A percentile compares a stretch with the other conserved stretches of the same genome.
These are phyloP conservation scores for Kalanchoe fedtschenkoi DNA, from an alignment of 164 flowering plant genomes.

Conservation along the genomic window DNA sequence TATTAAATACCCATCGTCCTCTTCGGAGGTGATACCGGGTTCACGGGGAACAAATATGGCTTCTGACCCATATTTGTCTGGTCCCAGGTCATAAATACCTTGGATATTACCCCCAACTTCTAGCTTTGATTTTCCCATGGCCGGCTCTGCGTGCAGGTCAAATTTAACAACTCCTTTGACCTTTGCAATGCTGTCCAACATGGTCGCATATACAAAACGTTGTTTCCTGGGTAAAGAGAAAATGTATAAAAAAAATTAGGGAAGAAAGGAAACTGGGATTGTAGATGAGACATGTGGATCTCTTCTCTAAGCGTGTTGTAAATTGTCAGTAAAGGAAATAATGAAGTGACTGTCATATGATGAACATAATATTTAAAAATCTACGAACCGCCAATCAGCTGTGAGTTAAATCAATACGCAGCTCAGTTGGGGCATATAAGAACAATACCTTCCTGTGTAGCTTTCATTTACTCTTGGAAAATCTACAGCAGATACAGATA, in stretches of 20 bases:
- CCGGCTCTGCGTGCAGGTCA: slow-evolving; percentile 80
- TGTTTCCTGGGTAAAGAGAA: slow-evolving; percentile 50
- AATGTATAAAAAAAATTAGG: neutral
- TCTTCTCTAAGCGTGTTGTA: neutral
- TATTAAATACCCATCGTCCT: slow-evolving; percentile 95
- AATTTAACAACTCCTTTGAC: slow-evolving; percentile 76
- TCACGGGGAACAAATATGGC: slow-evolving; percentile 81
- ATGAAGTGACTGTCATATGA: neutral
- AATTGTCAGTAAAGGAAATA: neutral
- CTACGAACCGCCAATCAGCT: too few relatives aligned
- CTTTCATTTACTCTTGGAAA: slow-evolving; percentile 84
- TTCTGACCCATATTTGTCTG: slow-evolving; percentile 87
- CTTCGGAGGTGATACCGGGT: slow-evolving; percentile 62
- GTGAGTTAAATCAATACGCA: neutral
- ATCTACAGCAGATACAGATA: slow-evolving; percentile 80
- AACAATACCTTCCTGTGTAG: slow-evolving; percentile 74
- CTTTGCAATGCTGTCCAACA: slow-evolving; percentile 64
- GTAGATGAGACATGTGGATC: neutral
- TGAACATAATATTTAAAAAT: neutral
- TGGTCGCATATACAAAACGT: slow-evolving; percentile 75
- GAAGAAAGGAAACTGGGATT: neutral
- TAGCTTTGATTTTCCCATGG: slow-evolving; percentile 47
- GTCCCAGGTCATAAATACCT: slow-evolving; percentile 75
- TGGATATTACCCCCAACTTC: slow-evolving; percentile 87
- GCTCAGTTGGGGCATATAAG: neutral